Conservation (phyloP, 108 stramenopile genomes). For the Fragilaria crotonensis region DNA sequence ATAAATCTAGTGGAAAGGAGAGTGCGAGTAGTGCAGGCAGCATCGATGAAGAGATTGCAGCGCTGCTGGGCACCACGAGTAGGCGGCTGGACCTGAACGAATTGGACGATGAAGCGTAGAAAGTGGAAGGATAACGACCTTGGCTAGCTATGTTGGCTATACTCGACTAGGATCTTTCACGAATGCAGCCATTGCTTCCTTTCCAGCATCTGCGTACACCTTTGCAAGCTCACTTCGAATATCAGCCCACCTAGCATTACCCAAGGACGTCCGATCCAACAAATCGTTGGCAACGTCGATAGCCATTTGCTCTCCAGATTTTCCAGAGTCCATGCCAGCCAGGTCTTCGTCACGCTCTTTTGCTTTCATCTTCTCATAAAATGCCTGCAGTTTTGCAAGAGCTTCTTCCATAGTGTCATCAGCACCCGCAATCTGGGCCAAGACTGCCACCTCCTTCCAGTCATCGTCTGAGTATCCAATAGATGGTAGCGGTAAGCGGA, state of each 20-base stretch:
- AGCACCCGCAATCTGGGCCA: constrained; percentile 39
- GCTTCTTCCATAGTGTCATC: constrained; percentile 44
- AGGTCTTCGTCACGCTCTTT: constrained; percentile 55
- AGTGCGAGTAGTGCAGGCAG: background rate
- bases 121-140: background rate
- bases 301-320: constrained; percentile 57
- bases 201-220: constrained; percentile 48
- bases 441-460: constrained; percentile 46
- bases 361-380: constrained; percentile 68
- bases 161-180: constrained; percentile 24
- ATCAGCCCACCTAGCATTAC: constrained; percentile 43
- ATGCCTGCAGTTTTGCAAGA: constrained; percentile 44
- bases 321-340: constrained; percentile 15
- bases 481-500: constrained; percentile 67
- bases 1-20: background rate
- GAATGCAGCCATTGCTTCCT: constrained; percentile 61
- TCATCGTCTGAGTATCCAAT: constrained; percentile 46
- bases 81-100: background rate
- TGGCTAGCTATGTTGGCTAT: background rate
- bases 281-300: constrained; percentile 70
- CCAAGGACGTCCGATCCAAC: constrained; percentile 53
- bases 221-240: constrained; percentile 50
- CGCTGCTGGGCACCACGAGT: constrained; percentile 1
- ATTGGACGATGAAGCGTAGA: background rate
- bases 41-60: constrained; percentile 7